These are phyloP conservation scores for Nepenthes gracilis DNA, from an alignment of 148 eudicot genomes.

Conservation along the genomic window DNA sequence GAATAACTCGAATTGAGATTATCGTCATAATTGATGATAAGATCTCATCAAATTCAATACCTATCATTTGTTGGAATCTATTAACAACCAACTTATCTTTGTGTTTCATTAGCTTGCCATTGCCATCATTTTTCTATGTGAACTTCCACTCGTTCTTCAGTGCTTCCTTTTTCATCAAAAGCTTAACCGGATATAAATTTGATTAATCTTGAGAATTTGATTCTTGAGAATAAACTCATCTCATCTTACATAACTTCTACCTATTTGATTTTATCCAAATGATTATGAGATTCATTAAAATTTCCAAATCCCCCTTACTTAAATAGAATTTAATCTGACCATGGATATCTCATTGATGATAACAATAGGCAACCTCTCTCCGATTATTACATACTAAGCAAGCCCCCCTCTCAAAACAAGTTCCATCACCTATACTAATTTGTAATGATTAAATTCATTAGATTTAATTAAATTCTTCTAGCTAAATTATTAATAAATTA, in stretches of 20 bases:
- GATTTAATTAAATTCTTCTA: no score
- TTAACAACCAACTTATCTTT: slow-evolving; percentile 15
- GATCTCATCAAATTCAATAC: slow-evolving; percentile 9
- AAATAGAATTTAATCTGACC: no score
- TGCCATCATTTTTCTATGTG: not conserved
- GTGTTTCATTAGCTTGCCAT: not conserved
- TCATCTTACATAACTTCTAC: slow-evolving; percentile 12
- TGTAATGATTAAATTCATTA: no score
- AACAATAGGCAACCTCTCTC: not conserved
- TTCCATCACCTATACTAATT: no score
- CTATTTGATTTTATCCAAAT: not conserved
- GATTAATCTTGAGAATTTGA: slow-evolving; percentile 3
- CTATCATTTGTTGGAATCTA: slow-evolving; percentile 10
- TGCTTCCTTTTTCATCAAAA: slow-evolving; percentile 9
- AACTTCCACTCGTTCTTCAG: slow-evolving; percentile 16
- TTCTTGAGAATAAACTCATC: slow-evolving; percentile 5
- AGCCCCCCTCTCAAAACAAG: no score
- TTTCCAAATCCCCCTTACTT: slow-evolving; percentile 8
- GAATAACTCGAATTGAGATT: slow-evolving; percentile 6
- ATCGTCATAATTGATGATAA: slow-evolving; percentile 4
- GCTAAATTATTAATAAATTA: no score
- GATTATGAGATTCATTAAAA: slow-evolving; percentile 1
- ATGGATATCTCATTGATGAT: no score
- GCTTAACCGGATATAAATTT: slow-evolving; percentile 3
- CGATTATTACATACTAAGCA: not conserved